A percentile compares a stretch with the other conserved stretches of the same genome.
phyloP scores from a whole-genome alignment of 2,329 filamentous ascomycete genomes.

The Helicocarpus griseus region DNA sequence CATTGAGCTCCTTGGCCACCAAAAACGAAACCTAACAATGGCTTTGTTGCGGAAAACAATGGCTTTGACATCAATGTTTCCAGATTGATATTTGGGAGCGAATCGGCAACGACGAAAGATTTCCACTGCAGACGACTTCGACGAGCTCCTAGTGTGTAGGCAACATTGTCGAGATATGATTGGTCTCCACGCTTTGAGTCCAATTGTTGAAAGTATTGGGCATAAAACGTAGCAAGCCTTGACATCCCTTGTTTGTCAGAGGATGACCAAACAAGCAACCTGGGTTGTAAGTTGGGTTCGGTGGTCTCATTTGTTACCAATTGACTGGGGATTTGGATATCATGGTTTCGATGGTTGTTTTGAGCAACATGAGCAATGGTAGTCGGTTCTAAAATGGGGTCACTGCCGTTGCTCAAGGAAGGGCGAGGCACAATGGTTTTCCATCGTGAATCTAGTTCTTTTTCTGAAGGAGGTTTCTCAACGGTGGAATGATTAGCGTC shows the following conservation, averaged over 20 bases:
- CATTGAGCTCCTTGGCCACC: constrained; percentile 13
- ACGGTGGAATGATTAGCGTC: constrained; percentile 1
- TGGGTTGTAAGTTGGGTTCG: background rate
- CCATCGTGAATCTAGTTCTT: background rate
- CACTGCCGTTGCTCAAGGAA: background rate
- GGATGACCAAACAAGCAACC: constrained; percentile 9
- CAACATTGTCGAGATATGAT: constrained; percentile 5
- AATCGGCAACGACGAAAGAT: background rate
- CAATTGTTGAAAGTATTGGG: background rate
- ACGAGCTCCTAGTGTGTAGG: constrained; percentile 9
- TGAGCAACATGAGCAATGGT: background rate
- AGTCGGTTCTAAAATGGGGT: background rate
- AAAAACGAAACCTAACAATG: constrained; percentile 7
- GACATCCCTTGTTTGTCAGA: constrained; percentile 19
- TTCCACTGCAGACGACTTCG: constrained; percentile 7
- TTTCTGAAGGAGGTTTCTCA: background rate
- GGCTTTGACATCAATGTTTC: background rate
- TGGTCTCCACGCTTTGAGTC: background rate
- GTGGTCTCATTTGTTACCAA: background rate
- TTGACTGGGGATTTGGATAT: background rate
- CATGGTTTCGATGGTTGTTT: background rate
- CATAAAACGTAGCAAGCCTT: constrained; percentile 24
- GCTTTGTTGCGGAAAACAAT: background rate
- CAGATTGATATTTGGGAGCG: background rate
- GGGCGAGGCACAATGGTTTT: background rate